Base-by-base conservation (phyloP, 208 protist species). In the Leishmania braziliensis region DNA sequence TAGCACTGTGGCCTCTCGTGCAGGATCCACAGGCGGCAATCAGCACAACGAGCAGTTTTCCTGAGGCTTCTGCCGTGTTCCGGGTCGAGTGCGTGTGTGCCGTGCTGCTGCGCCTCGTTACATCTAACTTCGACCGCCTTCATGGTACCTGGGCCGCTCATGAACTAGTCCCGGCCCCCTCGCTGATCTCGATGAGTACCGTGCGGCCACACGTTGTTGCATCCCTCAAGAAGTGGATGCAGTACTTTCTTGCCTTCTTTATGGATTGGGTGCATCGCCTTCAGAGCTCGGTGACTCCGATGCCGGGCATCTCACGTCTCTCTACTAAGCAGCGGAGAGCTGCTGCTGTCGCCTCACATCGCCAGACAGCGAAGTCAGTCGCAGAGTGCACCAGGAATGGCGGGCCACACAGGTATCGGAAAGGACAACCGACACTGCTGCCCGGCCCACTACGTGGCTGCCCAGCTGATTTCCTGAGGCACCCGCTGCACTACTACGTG, bases 181-280 rank as follows among this genome's bases (percentile, higher is more conserved):
- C 69, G 43, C 48, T 53, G n/a, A 26, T 77, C 43, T 73, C 5
- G 48, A n/a, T 29, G 12, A 20, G 33, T 58, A 48, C 70, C 12
- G 50, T 58, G 23, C 46, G 69, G 5, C 10, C 4, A 36, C 68
- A 48, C 0, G 58, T 62, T 50, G 9, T 9, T 0, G 70, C 33
- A 6, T 84, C 81, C 29, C 33, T 80, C 26, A 58, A 46, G 65
- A 53, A 62, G 14, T 84, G 81, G 81, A 14, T 71, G 36, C 58
- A 66, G 20, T 84, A 60, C 48, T 84, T 78, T 46, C 48, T 76
- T 3, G 39, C 9, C 23, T 84, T 84, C 43, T 84, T 84, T 63
- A 33, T 74, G 8, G 50, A 80, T 36, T 73, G 75, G 76, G 58
- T 84, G 50, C 68, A 80, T 43, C 0, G 26, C 29, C 65, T 75